A percentile compares a stretch with the other conserved stretches of the same genome.
phyloP scores from a whole-genome alignment of 495 filamentous ascomycete species.

The Xylaria intraflava region DNA sequence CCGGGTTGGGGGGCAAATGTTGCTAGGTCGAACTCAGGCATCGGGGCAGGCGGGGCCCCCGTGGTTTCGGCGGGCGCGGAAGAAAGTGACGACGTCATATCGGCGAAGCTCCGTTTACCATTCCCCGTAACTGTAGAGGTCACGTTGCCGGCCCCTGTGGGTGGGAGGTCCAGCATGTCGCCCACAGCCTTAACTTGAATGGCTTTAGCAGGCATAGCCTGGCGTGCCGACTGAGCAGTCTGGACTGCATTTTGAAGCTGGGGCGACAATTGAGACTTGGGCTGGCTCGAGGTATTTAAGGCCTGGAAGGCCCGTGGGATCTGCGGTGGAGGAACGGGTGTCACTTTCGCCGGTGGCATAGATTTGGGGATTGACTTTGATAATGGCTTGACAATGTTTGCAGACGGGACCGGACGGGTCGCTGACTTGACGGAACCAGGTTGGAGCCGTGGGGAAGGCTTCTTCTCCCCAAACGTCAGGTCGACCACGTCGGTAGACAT shows the following conservation, averaged over 20 bases:
- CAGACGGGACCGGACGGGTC: conserved; percentile 4
- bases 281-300: conserved; percentile 12
- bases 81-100: conserved; percentile 41
- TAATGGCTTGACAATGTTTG: conserved; percentile 19
- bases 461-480: conserved; percentile 21
- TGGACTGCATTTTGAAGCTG: conserved; percentile 11
- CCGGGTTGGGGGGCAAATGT: conserved; percentile 21
- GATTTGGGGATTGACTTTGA: conserved; percentile 22
- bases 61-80: conserved; percentile 24
- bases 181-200: conserved; percentile 13
- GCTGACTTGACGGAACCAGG: conserved; percentile 13
- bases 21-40: conserved; percentile 26
- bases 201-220: conserved; percentile 9
- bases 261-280: conserved; percentile 11
- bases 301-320: conserved; percentile 22
- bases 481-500: conserved; percentile 19
- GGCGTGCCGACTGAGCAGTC: conserved; percentile 8
- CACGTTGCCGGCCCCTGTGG: conserved; percentile 5
- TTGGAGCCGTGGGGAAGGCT: conserved; percentile 19
- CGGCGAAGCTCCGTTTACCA: conserved; percentile 29
- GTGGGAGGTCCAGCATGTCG: conserved; percentile 7
- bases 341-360: conserved; percentile 30
- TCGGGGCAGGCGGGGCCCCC: conserved; percentile 20
- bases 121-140: conserved; percentile 5
- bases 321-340: conserved; percentile 29